A percentile compares a stretch with the other conserved stretches of the same genome.
These are phyloP conservation scores for Hysterium pulicare DNA, from an alignment of 2,329 filamentous ascomycete species.

Conservation along the genomic window DNA sequence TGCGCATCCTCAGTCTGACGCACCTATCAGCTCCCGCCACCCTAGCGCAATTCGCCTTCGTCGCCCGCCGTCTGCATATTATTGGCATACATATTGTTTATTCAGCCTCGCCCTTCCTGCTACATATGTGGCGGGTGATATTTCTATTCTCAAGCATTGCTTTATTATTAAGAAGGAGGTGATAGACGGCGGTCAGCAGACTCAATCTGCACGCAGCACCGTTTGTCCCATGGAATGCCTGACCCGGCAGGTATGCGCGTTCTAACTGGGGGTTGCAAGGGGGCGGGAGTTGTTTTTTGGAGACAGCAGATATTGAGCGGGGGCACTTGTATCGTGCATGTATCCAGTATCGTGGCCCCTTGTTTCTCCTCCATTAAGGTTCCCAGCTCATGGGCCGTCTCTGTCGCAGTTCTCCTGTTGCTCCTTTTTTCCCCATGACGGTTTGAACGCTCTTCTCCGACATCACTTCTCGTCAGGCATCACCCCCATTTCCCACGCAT, in stretches of 20 bases:
- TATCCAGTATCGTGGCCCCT: no score
- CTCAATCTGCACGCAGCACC: slow-evolving; percentile 8
- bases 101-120: no score
- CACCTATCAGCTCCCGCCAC: not conserved
- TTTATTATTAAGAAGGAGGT: no score
- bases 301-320: not conserved
- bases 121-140: no score
- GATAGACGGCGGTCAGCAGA: slow-evolving; percentile 12
- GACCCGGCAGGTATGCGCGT: not conserved
- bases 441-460: no score
- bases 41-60: slow-evolving; percentile 14
- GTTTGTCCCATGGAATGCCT: not conserved
- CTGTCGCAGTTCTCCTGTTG: no score
- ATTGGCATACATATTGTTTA: not conserved
- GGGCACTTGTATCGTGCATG: not conserved
- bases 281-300: slow-evolving; percentile 8
- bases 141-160: not conserved
- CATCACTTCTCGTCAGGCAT: no score
- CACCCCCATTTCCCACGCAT: no score
- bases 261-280: not conserved
- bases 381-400: no score
- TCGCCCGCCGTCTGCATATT: not conserved
- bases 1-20: not conserved
- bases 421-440: no score
- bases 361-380: no score